These are phyloP conservation scores for Rutstroemia sp. DNA, from an alignment of 2,329 filamentous ascomycete species.

Conservation along the genomic window DNA sequence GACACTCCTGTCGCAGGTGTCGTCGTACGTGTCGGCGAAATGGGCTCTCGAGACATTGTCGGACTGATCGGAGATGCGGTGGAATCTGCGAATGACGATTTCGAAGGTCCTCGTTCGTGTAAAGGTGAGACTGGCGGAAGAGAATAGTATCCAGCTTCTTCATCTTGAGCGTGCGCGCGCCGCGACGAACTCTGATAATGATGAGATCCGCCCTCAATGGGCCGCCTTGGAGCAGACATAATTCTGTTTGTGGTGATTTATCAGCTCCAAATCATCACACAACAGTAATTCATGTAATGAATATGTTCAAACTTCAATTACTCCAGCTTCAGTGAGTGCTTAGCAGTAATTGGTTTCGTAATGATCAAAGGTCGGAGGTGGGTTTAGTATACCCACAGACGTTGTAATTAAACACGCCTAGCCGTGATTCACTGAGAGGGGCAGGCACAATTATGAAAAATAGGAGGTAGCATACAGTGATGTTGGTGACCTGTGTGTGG, in stretches of 20 bases:
- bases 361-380: not conserved
- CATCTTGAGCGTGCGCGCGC: constrained; percentile 57
- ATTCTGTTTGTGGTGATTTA: constrained; percentile 16
- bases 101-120: constrained; percentile 48
- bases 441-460: constrained; percentile 5
- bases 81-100: constrained; percentile 51
- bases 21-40: constrained; percentile 18
- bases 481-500: constrained; percentile 12
- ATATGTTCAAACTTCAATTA: constrained; percentile 5
- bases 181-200: constrained; percentile 64
- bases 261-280: not conserved
- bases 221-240: constrained; percentile 51
- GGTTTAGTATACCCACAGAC: not conserved
- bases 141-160: constrained; percentile 50
- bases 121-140: constrained; percentile 21
- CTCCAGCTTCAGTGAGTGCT: not conserved
- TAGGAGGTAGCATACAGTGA: constrained; percentile 21
- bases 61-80: constrained; percentile 38
- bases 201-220: constrained; percentile 43
- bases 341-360: not conserved
- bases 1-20: constrained; percentile 34
- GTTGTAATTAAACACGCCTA: not conserved
- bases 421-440: not conserved
- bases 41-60: constrained; percentile 45
- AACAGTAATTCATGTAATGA: not conserved